Evolutionary conservation across 2,329 filamentous ascomycete species (phyloP).

Genomic region (Pseudogymnoascus sp.): DNA sequence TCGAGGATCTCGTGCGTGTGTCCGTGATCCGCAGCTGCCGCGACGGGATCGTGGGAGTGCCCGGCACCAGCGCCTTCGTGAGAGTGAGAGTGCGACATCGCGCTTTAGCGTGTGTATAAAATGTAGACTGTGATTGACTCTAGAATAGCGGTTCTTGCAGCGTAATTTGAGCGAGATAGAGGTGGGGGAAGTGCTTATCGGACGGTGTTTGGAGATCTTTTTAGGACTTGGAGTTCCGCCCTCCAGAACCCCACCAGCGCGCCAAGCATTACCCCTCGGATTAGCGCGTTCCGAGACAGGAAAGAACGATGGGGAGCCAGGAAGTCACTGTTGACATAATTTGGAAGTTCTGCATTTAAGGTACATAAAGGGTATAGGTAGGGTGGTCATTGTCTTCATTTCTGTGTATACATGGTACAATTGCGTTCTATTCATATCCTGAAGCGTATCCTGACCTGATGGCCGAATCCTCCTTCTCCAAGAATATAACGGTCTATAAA

Average conservation of each 20-base stretch:
- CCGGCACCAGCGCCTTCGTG: constrained; percentile 49
- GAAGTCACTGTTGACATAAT: neutral
- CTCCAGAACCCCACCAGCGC: neutral
- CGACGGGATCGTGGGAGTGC: constrained; percentile 43
- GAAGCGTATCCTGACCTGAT: neutral
- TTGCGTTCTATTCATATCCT: constrained; percentile 3
- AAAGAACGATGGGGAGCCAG: neutral
- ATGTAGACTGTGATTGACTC: neutral
- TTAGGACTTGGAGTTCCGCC: neutral
- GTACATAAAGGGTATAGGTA: neutral
- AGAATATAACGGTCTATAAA: constrained; percentile 1
- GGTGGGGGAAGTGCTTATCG: neutral
- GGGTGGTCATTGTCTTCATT: constrained; percentile 6
- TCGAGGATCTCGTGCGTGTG: constrained; percentile 94
- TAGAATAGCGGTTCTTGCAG: neutral
- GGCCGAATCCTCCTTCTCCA: neutral
- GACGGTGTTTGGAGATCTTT: neutral
- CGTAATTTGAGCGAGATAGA: neutral
- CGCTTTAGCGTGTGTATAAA: neutral
- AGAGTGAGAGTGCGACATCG: constrained; percentile 40
- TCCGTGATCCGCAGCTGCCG: constrained; percentile 66
- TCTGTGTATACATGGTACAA: constrained; percentile 6
- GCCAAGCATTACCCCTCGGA: neutral
- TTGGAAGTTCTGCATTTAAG: neutral
- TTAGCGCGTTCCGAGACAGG: neutral